Base-by-base conservation (phyloP, 148 eudicot genomes). In the Spergularia bocconei region DNA sequence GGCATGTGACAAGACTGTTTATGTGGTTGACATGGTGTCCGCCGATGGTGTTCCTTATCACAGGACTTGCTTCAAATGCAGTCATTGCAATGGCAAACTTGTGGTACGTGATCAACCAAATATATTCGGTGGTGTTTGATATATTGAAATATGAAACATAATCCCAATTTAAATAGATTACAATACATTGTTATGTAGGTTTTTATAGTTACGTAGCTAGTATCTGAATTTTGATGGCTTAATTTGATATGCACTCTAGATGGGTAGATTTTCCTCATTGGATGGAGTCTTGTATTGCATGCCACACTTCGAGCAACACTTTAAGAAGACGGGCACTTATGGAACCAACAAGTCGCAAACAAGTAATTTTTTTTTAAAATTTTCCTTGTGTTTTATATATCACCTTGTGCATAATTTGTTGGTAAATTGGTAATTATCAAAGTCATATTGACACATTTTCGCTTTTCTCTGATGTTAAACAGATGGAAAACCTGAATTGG, bases 261-360 rank as follows among this genome's bases (percentile, higher is more conserved):
- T 88, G 72, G 87, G 96, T 29, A 86, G 77, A 55, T 93, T 82
- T 78, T 81, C 82, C 5, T 54, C 86, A 5, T 57, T 86, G 72
- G 92, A 91, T 61, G 98, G 95, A 68, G 68, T 57, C 20, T 54
- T 93, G 62, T 91, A 76, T 77, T 93, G 98, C 84, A 88, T 87
- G 84, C 93, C 97, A 64, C 98, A 93, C 74, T 91, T 84, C 84
- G 97, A 91, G 76, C 98, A 93, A 70, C 86, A 81, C 50, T 80
- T 80, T 50, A 93, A 81, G 80, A 93, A 90, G 71, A 75, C 70
- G 4, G 90, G 91, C 54, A 84, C 63, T 66, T 80, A 80, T 39
- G 59, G 78, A 60, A 58, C 75, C 6, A 79, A 85, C 78, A 80
- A 75, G 50, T 51, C 57, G 55, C 85, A 73, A 79, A 20, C 89